These are phyloP conservation scores for Globisporangium yorkense DNA, from an alignment of 352 stramenopile species.

Conservation along the genomic window DNA sequence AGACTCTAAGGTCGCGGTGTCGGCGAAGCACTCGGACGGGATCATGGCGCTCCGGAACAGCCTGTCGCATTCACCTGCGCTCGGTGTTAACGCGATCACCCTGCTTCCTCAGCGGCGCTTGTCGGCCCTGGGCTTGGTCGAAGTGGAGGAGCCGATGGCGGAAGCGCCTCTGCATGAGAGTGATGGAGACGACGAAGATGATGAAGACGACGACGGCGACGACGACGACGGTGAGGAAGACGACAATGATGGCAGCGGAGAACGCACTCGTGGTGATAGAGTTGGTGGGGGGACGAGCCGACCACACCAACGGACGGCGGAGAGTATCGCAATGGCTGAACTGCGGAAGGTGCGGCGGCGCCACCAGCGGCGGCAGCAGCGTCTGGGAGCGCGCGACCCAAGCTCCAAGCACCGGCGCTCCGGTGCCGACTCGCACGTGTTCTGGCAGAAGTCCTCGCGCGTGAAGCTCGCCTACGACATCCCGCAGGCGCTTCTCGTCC, in stretches of 20 bases:
- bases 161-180: not conserved
- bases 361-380: constrained; percentile 21
- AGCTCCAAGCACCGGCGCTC: not conserved
- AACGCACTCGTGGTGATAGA: constrained; percentile 6
- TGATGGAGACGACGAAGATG: constrained; percentile 14
- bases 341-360: constrained; percentile 22
- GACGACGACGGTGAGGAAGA: not conserved
- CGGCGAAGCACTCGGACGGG: not conserved
- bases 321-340: constrained; percentile 12
- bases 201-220: constrained; percentile 17
- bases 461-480: constrained; percentile 37
- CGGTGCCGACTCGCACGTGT: constrained; percentile 19
- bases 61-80: not conserved
- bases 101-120: constrained; percentile 36
- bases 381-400: not conserved
- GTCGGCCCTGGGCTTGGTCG: constrained; percentile 20
- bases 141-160: not conserved
- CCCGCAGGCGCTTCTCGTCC: constrained; percentile 8
- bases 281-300: not conserved
- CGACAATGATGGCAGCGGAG: constrained; percentile 6
- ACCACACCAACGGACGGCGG: not conserved
- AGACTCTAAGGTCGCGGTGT: not conserved
- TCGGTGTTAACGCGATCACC: not conserved
- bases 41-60: constrained; percentile 3
- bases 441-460: constrained; percentile 41